A percentile compares a stretch with the other conserved stretches of the same genome.
These are phyloP conservation scores for Fusarium anguioides DNA, from an alignment of 2,329 filamentous ascomycete species.

Conservation along the genomic window DNA sequence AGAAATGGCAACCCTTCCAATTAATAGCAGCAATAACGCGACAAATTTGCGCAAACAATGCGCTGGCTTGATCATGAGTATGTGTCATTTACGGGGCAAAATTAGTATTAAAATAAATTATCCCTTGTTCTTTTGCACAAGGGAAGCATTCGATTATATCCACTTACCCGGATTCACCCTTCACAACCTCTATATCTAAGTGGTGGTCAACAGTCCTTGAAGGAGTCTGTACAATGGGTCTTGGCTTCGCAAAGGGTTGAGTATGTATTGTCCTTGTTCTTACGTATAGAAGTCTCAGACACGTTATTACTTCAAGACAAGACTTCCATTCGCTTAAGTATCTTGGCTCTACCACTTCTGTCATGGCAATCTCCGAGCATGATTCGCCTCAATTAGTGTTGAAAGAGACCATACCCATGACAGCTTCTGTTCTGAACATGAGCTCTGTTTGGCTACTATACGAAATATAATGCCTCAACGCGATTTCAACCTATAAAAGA, in stretches of 20 bases:
- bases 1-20: constrained; percentile 23
- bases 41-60: not conserved
- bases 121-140: constrained; percentile 18
- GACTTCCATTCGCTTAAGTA: constrained; percentile 1
- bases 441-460: not conserved
- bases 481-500: not conserved
- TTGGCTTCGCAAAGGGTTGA: constrained; percentile 1
- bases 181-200: not conserved
- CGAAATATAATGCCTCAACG: not conserved
- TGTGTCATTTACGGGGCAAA: not conserved
- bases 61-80: not conserved
- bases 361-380: constrained; percentile 12
- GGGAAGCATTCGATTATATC: constrained; percentile 8
- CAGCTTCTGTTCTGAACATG: not conserved
- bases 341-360: not conserved
- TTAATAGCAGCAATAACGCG: not conserved
- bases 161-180: constrained; percentile 12
- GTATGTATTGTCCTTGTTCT: not conserved
- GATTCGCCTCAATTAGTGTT: not conserved
- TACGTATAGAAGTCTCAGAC: constrained; percentile 16
- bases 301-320: not conserved
- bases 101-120: not conserved
- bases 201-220: not conserved
- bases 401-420: not conserved
- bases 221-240: not conserved